Conservation (phyloP, 1,284 basidiomycete genomes). For the Meira miltonrushii region DNA sequence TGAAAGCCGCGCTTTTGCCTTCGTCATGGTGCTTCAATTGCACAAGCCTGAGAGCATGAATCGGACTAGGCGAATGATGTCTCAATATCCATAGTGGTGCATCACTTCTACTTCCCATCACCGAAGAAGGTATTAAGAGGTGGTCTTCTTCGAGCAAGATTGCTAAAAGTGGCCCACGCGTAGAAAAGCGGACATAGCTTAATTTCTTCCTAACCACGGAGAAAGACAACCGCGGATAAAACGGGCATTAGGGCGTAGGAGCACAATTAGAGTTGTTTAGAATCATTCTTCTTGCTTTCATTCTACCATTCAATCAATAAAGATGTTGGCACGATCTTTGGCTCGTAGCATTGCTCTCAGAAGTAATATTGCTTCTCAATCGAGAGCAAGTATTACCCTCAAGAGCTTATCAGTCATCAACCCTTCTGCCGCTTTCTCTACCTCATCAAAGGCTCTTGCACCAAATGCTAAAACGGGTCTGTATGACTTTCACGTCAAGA, state of each 20-base stretch:
- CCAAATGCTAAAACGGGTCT: constrained; percentile 62
- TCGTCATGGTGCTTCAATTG: not conserved
- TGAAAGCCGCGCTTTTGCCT: not conserved
- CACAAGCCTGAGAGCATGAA: constrained; percentile 2
- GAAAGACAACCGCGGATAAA: not conserved
- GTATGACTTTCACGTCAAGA: constrained; percentile 80
- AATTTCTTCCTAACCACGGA: not conserved
- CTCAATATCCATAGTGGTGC: constrained; percentile 4
- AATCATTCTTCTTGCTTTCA: not conserved
- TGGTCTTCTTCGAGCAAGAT: not conserved
- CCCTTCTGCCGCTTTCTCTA: not conserved
- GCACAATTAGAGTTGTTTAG: not conserved
- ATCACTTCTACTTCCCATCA: constrained; percentile 1
- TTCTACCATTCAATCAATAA: not conserved
- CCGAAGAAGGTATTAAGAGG: not conserved
- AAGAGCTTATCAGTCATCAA: not conserved
- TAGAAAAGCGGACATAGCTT: not conserved
- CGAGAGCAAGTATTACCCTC: too few species aligned
- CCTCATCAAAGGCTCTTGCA: not conserved
- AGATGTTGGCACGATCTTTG: too few species aligned
- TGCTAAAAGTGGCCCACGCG: not conserved
- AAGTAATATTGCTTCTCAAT: too few species aligned
- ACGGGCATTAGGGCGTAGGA: not conserved
- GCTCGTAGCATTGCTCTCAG: too few species aligned
- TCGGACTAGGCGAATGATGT: constrained; percentile 7